phyloP scores from a whole-genome alignment of 1,284 basidiomycete genomes.

The Austropuccinia psidii region DNA sequence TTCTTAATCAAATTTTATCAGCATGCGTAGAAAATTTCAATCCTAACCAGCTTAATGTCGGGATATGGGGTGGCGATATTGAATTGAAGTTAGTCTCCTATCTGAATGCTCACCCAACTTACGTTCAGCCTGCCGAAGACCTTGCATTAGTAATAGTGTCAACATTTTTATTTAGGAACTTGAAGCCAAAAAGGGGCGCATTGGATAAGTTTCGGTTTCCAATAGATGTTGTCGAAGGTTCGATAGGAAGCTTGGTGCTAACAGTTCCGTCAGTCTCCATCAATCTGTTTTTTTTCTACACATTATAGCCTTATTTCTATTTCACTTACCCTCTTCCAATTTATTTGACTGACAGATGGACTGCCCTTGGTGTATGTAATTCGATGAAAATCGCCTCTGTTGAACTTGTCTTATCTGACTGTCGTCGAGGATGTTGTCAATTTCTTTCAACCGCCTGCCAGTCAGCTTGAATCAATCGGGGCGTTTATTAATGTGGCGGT shows the following conservation, averaged over 20 bases:
- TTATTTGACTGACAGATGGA: no score
- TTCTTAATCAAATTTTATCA: conserved; percentile 72
- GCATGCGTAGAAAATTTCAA: conserved; percentile 97
- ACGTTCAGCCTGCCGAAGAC: no score
- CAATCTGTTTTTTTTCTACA: no score
- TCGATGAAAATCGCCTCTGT: no score
- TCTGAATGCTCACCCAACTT: no score
- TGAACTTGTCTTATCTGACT: conserved; percentile 91
- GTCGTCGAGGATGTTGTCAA: conserved; percentile 86
- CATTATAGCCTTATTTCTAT: no score
- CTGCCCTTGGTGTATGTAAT: conserved; percentile 16
- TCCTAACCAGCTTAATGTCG: conserved; percentile 87
- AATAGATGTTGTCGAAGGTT: conserved; percentile 83
- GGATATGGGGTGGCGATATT: conserved; percentile 74
- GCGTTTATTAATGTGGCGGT: conserved; percentile 68
- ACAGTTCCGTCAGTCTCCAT: conserved; percentile 37
- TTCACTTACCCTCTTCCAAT: no score
- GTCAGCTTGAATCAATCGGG: conserved; percentile 86
- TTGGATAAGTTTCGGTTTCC: conserved; percentile 94
- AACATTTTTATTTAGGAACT: conserved; percentile 3
- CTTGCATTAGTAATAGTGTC: no score
- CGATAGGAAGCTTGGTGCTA: conserved; percentile 30
- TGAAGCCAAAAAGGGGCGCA: conserved; percentile 72
- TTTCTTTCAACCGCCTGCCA: conserved; percentile 91
- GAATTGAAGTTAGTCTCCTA: conserved; percentile 46